Base-by-base conservation (phyloP, 1,284 basidiomycete genomes). In the Cryptococcus sp. region DNA sequence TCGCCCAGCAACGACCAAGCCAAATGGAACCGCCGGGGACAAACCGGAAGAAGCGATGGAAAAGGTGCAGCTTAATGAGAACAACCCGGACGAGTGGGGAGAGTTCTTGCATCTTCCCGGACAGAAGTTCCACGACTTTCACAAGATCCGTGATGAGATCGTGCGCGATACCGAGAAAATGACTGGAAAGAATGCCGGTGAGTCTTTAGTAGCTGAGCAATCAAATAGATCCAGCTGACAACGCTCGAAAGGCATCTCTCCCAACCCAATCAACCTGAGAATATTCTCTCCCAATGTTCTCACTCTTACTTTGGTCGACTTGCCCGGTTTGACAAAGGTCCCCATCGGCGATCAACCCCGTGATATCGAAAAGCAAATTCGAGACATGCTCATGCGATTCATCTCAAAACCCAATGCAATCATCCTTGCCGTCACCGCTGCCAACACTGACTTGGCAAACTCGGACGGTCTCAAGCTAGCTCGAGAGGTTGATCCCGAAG, bases 361-460 rank as follows among this genome's bases (percentile, higher is more conserved):
- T 63, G 95, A 98, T 78, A 98, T 99, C 64, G 95, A 99, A 82
- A 91, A 90, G 75, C 95, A 98, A 79, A 99, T 99, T 69, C 85
- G 85, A 59, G 95, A 98, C 59, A 98, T 99, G 95, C 82, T 98
- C 55, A 79, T 92, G 76, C 95, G 95, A 79, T 98, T 89, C 78
- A 98, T 99, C 76, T 88, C 90, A 20, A 93, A 93, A 78, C 91
- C 95, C 48, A 85, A 85, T 69, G 83, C 83, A 26, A 82, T 85
- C 72, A 88, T 98, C 68, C 87, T 98, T 48, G 95, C 95, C 37
- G 95, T 98, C 64, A 97, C 95, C 0, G 91, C 89, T 22, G 95
- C 93, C 65, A 98, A 98, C 78, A 90, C 88, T 40, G 95, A 99
- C 82, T 83, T 99, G 83, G 95, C 95, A 57, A 99, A 99, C 81